phyloP scores from a whole-genome alignment of 352 stramenopile species.

The Phytopythium delawarense region DNA sequence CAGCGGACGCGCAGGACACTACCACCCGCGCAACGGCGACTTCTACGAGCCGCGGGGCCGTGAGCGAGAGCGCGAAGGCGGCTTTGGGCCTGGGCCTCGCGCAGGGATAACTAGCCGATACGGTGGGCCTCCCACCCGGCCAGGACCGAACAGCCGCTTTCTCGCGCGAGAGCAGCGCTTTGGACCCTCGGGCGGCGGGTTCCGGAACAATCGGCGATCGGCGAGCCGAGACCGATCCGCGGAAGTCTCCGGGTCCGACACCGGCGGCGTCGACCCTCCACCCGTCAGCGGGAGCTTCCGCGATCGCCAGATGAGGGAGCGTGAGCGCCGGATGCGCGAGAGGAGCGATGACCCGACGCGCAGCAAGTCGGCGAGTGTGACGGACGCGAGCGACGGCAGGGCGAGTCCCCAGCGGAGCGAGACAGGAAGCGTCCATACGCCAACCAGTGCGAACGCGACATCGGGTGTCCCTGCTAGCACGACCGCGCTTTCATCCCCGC shows the following conservation, averaged over 20 bases:
- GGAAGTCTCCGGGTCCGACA: constrained; percentile 5
- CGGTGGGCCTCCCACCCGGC: background rate
- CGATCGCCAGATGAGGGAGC: constrained; percentile 30
- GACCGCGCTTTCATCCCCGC: background rate
- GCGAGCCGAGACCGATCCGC: constrained; percentile 35
- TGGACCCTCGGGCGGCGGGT: background rate
- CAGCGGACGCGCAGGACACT: constrained; percentile 17
- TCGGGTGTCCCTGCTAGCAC: background rate
- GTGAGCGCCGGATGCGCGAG: constrained; percentile 28
- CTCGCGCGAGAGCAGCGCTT: constrained; percentile 5
- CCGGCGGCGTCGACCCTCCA: constrained; percentile 17
- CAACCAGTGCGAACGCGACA: background rate
- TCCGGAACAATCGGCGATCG: constrained; percentile 19
- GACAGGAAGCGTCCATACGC: background rate
- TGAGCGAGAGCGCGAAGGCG: constrained; percentile 12
- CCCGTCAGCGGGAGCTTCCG: constrained; percentile 22
- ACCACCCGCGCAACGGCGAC: constrained; percentile 17
- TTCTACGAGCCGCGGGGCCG: constrained; percentile 30
- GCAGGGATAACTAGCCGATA: constrained; percentile 20
- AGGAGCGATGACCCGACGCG: background rate
- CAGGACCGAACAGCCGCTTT: background rate
- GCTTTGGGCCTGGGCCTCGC: constrained; percentile 7
- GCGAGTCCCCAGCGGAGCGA: background rate
- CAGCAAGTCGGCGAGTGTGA: constrained; percentile 1
- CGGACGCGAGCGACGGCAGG: background rate